phyloP scores from a whole-genome alignment of 345 rosid species.

The Cardamine resedifolia region DNA sequence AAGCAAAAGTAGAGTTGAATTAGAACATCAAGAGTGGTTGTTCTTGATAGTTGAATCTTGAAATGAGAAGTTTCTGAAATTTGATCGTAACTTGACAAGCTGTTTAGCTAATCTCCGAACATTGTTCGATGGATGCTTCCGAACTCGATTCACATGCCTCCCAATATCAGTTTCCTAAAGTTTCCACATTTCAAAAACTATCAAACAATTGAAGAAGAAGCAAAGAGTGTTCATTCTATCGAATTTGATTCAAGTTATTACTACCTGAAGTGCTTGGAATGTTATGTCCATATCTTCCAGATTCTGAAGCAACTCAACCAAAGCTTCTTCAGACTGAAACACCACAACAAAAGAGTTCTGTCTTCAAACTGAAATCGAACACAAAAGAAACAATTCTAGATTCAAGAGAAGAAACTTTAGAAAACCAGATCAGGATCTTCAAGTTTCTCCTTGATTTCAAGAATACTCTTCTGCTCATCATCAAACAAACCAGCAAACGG shows the following conservation, averaged over 20 bases:
- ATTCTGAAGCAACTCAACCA: slow-evolving; percentile 90
- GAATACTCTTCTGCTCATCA: slow-evolving; percentile 81
- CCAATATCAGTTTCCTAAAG: slow-evolving; percentile 35
- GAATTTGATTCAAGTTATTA: neutral
- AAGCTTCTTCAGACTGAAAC: slow-evolving; percentile 75
- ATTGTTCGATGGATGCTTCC: slow-evolving; percentile 74
- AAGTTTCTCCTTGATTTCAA: slow-evolving; percentile 79
- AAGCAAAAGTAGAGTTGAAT: neutral
- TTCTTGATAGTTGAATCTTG: neutral
- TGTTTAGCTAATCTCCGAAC: slow-evolving; percentile 78
- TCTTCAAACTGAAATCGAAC: slow-evolving; percentile 21
- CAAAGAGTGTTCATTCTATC: neutral
- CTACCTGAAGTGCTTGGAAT: slow-evolving; percentile 86
- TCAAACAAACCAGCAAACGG: slow-evolving; percentile 90
- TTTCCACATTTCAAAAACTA: neutral
- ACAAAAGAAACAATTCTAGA: neutral
- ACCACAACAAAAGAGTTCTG: slow-evolving; percentile 17
- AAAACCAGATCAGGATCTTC: slow-evolving; percentile 92
- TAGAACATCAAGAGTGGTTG: neutral
- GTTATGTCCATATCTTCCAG: slow-evolving; percentile 96
- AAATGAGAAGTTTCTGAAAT: neutral
- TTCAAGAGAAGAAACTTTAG: neutral
- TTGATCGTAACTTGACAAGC: slow-evolving; percentile 55
- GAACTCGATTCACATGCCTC: slow-evolving; percentile 58
- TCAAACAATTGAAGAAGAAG: slow-evolving; percentile 4